phyloP scores from a whole-genome alignment of 257 asterid species.

The Solanum bukasovii region DNA sequence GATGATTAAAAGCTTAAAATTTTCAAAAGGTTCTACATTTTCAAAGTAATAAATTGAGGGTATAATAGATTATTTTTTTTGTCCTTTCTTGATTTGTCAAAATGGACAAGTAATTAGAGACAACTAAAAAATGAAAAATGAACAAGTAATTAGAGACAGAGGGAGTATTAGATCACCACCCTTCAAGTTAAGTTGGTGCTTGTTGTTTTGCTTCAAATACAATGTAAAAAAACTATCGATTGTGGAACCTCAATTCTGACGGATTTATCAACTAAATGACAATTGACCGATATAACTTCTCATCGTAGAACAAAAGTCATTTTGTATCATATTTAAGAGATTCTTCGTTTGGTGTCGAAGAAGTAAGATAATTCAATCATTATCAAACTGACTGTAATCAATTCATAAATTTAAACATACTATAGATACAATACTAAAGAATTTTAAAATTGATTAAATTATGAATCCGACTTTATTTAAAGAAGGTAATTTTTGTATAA shows the following conservation, averaged over 20 bases:
- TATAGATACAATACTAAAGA: not conserved
- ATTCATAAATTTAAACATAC: not conserved
- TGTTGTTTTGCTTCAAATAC: not conserved
- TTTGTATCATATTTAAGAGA: not conserved
- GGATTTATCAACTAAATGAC: not conserved
- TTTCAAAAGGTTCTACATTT: no score
- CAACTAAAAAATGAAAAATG: no score
- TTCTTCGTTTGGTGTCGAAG: not conserved
- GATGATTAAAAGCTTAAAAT: no score
- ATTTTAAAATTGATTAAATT: not conserved
- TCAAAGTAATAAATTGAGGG: no score
- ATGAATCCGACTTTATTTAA: accelerated
- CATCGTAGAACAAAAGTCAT: not conserved
- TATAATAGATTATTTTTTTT: no score
- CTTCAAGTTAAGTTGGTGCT: not conserved
- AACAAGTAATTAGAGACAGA: no score
- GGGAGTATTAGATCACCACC: not conserved
- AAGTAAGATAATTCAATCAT: not conserved
- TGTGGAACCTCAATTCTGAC: not conserved
- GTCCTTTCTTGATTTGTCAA: no score
- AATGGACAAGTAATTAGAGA: no score
- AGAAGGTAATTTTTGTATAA: not conserved
- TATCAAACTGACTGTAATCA: not conserved
- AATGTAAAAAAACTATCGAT: not conserved
- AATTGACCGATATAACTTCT: not conserved